A percentile compares a stretch with the other conserved stretches of the same genome.
Evolutionary conservation across 306 rosid genomes (phyloP).

Genomic region (Pueraria montana): DNA sequence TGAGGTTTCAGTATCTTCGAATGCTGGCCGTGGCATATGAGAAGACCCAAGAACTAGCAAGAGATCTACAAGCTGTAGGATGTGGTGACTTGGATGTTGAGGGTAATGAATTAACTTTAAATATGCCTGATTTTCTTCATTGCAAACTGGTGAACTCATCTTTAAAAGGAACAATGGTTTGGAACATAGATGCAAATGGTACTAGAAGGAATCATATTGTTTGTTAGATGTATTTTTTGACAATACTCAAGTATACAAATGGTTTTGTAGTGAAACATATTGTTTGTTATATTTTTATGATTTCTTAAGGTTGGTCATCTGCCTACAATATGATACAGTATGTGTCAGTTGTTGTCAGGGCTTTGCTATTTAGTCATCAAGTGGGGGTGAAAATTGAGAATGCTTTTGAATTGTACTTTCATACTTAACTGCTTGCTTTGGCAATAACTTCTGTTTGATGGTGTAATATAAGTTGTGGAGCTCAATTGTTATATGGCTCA

Average conservation of each 20-base stretch:
- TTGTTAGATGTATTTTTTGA: constrained; percentile 31
- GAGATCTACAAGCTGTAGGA: constrained; percentile 88
- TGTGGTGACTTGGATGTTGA: constrained; percentile 99
- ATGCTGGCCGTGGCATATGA: constrained; percentile 99
- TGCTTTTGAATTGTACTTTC: constrained; percentile 26
- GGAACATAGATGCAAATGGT: constrained; percentile 28
- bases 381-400: background rate
- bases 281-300: constrained; percentile 27
- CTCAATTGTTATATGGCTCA: constrained; percentile 40
- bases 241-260: constrained; percentile 1
- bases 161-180: constrained; percentile 40
- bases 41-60: constrained; percentile 96
- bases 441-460: constrained; percentile 2
- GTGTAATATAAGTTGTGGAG: background rate
- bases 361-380: constrained; percentile 16
- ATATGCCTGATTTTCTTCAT: constrained; percentile 38
- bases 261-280: constrained; percentile 37
- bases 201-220: constrained; percentile 25
- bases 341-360: constrained; percentile 30
- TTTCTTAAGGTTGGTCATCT: constrained; percentile 29
- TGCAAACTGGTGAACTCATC: constrained; percentile 12
- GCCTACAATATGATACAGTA: constrained; percentile 33
- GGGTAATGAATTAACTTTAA: constrained; percentile 63
- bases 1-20: constrained; percentile 91
- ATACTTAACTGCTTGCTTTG: constrained; percentile 31